A percentile compares a stretch with the other conserved stretches of the same genome.
These are phyloP conservation scores for Zygosaccharomyces sapae DNA, from an alignment of 1,139 yeast species.

Conservation along the genomic window DNA sequence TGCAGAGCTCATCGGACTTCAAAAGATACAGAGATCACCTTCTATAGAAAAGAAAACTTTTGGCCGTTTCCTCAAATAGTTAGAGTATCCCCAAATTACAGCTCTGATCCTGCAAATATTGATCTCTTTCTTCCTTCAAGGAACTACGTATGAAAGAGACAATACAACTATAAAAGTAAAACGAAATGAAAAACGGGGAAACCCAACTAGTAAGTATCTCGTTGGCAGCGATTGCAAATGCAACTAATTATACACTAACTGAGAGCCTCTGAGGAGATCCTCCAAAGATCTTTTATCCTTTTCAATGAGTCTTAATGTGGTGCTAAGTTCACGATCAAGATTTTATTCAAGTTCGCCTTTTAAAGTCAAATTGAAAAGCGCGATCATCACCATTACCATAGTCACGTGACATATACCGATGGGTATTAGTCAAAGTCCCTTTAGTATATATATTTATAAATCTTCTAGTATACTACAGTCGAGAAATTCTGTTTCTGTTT, in stretches of 20 bases:
- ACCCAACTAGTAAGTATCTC: neutral
- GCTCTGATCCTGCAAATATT: conserved; percentile 1
- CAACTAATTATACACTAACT: conserved; percentile 2
- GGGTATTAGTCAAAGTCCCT: neutral
- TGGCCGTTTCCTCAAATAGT: neutral
- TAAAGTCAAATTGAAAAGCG: neutral
- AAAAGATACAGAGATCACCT: conserved; percentile 3
- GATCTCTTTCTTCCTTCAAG: conserved; percentile 5
- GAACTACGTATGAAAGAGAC: conserved; percentile 7
- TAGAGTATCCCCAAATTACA: neutral
- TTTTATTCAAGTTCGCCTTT: neutral
- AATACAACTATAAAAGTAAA: conserved; percentile 5
- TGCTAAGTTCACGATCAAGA: neutral
- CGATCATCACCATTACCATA: neutral
- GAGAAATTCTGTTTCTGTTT: neutral
- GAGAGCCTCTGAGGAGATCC: neutral
- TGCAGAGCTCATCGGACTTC: conserved; percentile 2
- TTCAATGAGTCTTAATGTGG: neutral
- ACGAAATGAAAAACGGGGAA: neutral
- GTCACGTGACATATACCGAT: neutral
- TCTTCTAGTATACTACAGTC: neutral
- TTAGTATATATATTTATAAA: neutral
- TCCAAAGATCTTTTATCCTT: neutral
- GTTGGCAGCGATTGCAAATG: neutral
- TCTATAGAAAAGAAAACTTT: neutral